A percentile compares a stretch with the other conserved stretches of the same genome.
phyloP scores from a whole-genome alignment of 805 yeast genomes.

The Metschnikowia cubensis region DNA sequence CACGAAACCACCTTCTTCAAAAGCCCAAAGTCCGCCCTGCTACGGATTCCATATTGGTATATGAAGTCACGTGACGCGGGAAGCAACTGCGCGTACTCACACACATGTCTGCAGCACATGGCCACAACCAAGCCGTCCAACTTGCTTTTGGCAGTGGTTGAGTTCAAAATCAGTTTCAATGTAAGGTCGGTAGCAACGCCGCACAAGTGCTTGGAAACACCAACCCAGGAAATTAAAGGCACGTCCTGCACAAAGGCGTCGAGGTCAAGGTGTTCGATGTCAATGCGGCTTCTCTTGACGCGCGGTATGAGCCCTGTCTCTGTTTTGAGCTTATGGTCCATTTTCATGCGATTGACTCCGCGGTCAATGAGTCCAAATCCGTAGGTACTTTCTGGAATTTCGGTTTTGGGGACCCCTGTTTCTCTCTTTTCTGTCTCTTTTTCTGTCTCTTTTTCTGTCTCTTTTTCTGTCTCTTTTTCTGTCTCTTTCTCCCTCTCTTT shows the following conservation, averaged over 20 bases:
- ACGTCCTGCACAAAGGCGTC: conserved; percentile 36
- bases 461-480: too few species aligned
- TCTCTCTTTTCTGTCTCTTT: too few species aligned
- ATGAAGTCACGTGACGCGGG: conserved; percentile 44
- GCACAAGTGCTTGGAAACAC: conserved; percentile 84
- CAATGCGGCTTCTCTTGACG: conserved; percentile 58
- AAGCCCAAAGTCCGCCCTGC: conserved; percentile 38
- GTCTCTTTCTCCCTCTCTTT: too few species aligned
- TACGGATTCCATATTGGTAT: conserved; percentile 26
- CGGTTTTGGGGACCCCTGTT: too few species aligned
- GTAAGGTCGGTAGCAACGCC: conserved; percentile 94
- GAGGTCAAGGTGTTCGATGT: conserved; percentile 71
- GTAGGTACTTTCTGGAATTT: conserved; percentile 9
- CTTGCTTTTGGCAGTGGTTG: conserved; percentile 11
- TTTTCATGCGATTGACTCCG: conserved; percentile 71
- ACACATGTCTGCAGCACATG: conserved; percentile 89
- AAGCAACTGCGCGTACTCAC: conserved; percentile 56
- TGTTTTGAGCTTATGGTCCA: conserved; percentile 61
- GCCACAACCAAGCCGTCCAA: conserved; percentile 71
- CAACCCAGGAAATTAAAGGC: conserved; percentile 34
- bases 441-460: too few species aligned
- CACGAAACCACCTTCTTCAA: conserved; percentile 73
- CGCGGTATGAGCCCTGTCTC: conserved; percentile 39
- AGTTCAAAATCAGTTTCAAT: conserved; percentile 54
- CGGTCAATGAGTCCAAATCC: conserved; percentile 70